Evolutionary conservation across 129 eudicot species (phyloP).

Genomic region (Arctium lappa): DNA sequence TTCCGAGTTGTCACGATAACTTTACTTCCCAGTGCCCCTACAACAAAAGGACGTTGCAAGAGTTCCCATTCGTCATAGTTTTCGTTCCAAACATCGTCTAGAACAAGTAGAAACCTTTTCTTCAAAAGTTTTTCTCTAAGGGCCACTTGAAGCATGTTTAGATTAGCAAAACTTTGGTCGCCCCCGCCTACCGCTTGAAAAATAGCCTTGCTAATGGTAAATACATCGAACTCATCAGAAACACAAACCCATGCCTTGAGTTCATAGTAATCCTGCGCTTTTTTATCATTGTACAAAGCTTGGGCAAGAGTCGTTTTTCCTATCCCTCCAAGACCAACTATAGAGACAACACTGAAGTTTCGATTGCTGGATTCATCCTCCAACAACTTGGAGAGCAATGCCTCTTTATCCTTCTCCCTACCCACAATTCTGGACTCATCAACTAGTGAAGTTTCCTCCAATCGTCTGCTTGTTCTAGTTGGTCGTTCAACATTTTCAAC

Average conservation of each 20-base stretch:
- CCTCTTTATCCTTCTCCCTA: conserved; percentile 40
- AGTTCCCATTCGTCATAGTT: conserved; percentile 39
- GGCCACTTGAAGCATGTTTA: conserved; percentile 19
- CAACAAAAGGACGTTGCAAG: conserved; percentile 31
- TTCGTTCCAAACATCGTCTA: conserved; percentile 66
- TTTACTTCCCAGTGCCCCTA: conserved; percentile 52
- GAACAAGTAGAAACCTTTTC: conserved; percentile 58
- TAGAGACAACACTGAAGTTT: conserved; percentile 30
- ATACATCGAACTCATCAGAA: conserved; percentile 40
- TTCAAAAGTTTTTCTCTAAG: conserved; percentile 29
- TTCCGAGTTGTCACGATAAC: conserved; percentile 63
- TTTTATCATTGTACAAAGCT: conserved; percentile 19
- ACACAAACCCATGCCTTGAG: conserved; percentile 53
- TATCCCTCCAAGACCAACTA: conserved; percentile 68
- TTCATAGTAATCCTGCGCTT: conserved; percentile 35
- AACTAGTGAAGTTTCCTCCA: conserved; percentile 36
- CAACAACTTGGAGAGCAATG: conserved; percentile 35
- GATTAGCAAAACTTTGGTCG: conserved; percentile 25
- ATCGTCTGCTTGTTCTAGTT: conserved; percentile 1
- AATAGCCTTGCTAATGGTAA: conserved; percentile 46
- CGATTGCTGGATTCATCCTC: not conserved
- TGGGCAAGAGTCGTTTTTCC: conserved; percentile 76
- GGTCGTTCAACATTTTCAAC: conserved; percentile 1
- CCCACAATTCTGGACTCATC: conserved; percentile 38
- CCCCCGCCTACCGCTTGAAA: conserved; percentile 28